Percentiles rank a stretch among this genome's conserved stretches.
phyloP scores from a whole-genome alignment of 495 filamentous ascomycete species.

The Penicillium maclennaniae region DNA sequence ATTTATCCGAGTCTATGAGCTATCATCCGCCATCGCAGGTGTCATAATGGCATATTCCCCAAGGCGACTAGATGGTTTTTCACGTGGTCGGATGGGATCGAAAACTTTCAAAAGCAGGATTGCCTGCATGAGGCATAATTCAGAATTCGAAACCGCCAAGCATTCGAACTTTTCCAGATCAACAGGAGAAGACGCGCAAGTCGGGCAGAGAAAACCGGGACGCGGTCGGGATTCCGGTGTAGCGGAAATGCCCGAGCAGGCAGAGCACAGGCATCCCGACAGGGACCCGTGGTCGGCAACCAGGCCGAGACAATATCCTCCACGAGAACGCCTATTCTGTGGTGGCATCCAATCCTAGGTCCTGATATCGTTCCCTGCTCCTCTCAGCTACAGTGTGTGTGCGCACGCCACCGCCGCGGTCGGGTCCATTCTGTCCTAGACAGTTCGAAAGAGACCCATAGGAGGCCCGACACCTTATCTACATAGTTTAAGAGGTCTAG shows the following conservation, averaged over 20 bases:
- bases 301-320: constrained; percentile 12
- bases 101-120: not conserved
- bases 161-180: not conserved
- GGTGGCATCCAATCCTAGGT: not conserved
- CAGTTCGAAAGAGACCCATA: constrained; percentile 9
- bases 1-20: not conserved
- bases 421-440: not conserved
- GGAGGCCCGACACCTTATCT: constrained; percentile 13
- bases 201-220: constrained; percentile 22
- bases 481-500: not conserved
- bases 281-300: constrained; percentile 8
- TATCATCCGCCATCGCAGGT: not conserved
- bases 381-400: not conserved
- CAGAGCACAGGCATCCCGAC: constrained; percentile 17
- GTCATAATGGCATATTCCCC: not conserved
- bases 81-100: not conserved
- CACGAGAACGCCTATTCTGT: not conserved
- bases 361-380: not conserved
- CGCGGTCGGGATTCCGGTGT: constrained; percentile 27
- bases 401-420: not conserved
- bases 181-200: constrained; percentile 15
- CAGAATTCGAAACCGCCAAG: not conserved
- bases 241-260: constrained; percentile 20
- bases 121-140: not conserved
- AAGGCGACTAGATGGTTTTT: not conserved